Base-by-base conservation (phyloP, 2,329 filamentous ascomycete genomes). In the Cryphonectria parasitica region DNA sequence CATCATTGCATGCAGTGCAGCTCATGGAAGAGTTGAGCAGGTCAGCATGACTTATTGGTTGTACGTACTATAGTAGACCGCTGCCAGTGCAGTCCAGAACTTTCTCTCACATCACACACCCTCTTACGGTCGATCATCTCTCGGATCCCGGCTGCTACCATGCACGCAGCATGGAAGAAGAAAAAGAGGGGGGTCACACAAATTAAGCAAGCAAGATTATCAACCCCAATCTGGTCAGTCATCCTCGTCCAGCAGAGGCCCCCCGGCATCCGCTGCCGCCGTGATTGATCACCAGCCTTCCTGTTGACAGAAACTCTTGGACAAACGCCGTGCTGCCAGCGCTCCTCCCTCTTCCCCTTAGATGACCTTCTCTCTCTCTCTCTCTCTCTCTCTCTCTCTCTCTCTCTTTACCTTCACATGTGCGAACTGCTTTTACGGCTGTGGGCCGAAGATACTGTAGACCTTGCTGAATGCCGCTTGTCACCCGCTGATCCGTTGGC, bases 401-500 rank as follows among this genome's bases (percentile, higher is more conserved):
- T 43, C 43, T 15, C 43, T 15, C 17, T 19, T 7, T n/a, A n/a
- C n/a, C n/a, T n/a, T n/a, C 63, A 34, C 25, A 54, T 71, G 69
- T 62, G 61, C 62, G 67, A 45, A 6, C 15, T 49, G 45, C 45
- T 49, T 49, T 22, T 66, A 66, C 43, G 66, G 69, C 54, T 41
- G 60, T 66, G 69, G 66, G 39, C 66, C 61, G 66, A 49, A 45
- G 43, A 49, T 10, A 49, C 19, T 49, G 45, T n/a, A 49, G 45
- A 64, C 64, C 60, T 68, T 49, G 45, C 45, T 49, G 19, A 49
- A 49, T 41, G 13, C 17, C 34, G 7, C 34, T 19, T 31, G 19
- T 39, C 58, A n/a, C 36, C 36, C 36, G 36, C 36, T 39, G 36
- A 39, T 56, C 54, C 54, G 58, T 61, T 39, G 58, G 34, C 58